Conservation (phyloP, 2,329 filamentous ascomycete species). For the Akanthomyces lecanii region DNA sequence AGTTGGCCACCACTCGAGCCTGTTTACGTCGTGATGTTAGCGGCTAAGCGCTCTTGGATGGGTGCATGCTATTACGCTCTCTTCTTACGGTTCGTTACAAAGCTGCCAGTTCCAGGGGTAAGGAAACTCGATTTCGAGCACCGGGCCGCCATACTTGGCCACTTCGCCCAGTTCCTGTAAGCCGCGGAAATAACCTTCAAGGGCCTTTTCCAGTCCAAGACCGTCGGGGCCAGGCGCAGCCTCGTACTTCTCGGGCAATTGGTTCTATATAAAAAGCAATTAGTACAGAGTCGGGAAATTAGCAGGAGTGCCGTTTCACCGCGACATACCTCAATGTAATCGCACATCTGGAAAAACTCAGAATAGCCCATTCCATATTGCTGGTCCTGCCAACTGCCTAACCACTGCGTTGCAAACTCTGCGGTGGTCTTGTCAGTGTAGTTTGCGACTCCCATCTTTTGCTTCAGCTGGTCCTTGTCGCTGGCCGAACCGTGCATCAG, state of each 20-base stretch:
- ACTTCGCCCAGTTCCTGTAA: not conserved
- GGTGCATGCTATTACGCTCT: too few species aligned
- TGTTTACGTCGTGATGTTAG: not conserved
- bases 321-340: conserved; percentile 26
- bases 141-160: too few species aligned
- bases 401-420: conserved; percentile 26
- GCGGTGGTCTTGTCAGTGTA: conserved; percentile 45
- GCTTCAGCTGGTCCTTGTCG: conserved; percentile 38
- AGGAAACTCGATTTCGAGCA: not conserved
- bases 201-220: not conserved
- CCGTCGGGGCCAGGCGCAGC: not conserved
- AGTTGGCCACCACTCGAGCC: conserved; percentile 1
- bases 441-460: conserved; percentile 35
- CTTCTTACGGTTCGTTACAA: conserved; percentile 9
- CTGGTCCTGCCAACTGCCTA: conserved; percentile 33
- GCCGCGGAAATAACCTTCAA: not conserved
- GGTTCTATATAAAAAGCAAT: not conserved
- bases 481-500: conserved; percentile 33
- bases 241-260: not conserved
- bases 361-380: conserved; percentile 32
- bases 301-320: too few species aligned
- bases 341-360: conserved; percentile 34
- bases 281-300: not conserved
- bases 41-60: too few species aligned
- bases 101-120: conserved; percentile 1